Conservation (phyloP, 176 grass and related monocot genomes). For the Canna indica region DNA sequence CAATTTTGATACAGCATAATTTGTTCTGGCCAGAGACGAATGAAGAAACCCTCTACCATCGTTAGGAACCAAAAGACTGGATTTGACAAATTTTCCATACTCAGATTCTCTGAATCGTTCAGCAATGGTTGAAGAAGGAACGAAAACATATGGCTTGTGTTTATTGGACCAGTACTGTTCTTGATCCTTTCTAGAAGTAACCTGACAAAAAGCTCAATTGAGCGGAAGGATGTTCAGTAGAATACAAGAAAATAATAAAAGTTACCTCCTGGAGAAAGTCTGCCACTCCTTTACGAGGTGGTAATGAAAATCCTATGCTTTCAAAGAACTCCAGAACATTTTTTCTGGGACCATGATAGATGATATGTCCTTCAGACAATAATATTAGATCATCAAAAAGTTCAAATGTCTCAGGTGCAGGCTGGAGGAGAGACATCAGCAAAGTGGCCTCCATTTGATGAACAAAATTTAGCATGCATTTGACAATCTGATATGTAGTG, state of each 20-base stretch:
- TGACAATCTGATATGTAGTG: constrained; percentile 71
- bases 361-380: constrained; percentile 56
- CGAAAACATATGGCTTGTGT: constrained; percentile 38
- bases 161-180: constrained; percentile 53
- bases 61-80: constrained; percentile 12
- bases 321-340: constrained; percentile 42
- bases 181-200: constrained; percentile 73
- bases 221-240: not conserved
- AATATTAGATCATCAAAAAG: constrained; percentile 78
- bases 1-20: constrained; percentile 53
- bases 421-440: constrained; percentile 72
- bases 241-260: not conserved
- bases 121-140: constrained; percentile 48
- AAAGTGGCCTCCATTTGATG: constrained; percentile 70
- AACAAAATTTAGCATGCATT: constrained; percentile 63
- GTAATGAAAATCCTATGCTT: constrained; percentile 52
- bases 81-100: constrained; percentile 27
- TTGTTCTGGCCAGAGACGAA: constrained; percentile 44
- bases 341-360: constrained; percentile 53
- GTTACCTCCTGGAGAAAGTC: constrained; percentile 72
- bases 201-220: constrained; percentile 27
- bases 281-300: constrained; percentile 55
- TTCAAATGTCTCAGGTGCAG: constrained; percentile 75
- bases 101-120: constrained; percentile 42
- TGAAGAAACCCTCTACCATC: constrained; percentile 14